Evolutionary conservation across 2,329 filamentous ascomycete genomes (phyloP), one percentile per base, ranked within the genome.

Genomic region (Fragosphaeria purpurea): DNA sequence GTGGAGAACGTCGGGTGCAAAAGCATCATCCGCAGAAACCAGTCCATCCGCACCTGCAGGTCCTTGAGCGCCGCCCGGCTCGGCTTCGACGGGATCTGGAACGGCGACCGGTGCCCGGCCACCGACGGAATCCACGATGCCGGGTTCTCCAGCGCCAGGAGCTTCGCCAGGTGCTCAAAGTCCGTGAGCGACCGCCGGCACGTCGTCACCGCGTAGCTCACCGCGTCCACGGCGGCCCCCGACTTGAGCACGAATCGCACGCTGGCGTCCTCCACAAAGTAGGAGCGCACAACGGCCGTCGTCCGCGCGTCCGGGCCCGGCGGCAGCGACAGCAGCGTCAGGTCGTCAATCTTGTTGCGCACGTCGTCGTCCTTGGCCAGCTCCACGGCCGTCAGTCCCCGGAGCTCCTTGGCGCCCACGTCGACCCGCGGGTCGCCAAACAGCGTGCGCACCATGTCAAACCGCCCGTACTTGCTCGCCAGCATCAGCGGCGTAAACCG

Each of bases 291-390:
- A 1, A 97, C 90, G 1, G 88, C 88, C 1, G 93, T 97, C 30
- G 90, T 90, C 31, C 91, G 81, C 4, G 85, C 85, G 58, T 95
- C 88, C 11, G 77, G 73, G 9, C 80, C 83, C 5, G 86, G 75
- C 1, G 79, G 74, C 63, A 83, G 82, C 22, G 86, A 86, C 56
- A 98, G 85, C 8, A 98, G 70, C 1, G 90, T 84, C 55, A 98
- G 73, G 64, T 98, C 93, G 62, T 98, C 93, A 56, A 98, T 96
- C 59, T 88, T 84, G 67, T 97, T 98, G 40, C 93, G 82, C 32
- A 98, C 87, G 58, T 98, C 93, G 63, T 98, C 93, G 60, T 98
- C 94, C 64, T 98, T 98, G 46, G 94, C 93, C 44, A 98, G 75
- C 66, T 98, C 93, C 6, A 97, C 89, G 7, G 93, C 93, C 7